Percentiles rank a stretch among this genome's conserved stretches.
phyloP scores from a whole-genome alignment of 148 eudicot species.

The Spergularia marina region DNA sequence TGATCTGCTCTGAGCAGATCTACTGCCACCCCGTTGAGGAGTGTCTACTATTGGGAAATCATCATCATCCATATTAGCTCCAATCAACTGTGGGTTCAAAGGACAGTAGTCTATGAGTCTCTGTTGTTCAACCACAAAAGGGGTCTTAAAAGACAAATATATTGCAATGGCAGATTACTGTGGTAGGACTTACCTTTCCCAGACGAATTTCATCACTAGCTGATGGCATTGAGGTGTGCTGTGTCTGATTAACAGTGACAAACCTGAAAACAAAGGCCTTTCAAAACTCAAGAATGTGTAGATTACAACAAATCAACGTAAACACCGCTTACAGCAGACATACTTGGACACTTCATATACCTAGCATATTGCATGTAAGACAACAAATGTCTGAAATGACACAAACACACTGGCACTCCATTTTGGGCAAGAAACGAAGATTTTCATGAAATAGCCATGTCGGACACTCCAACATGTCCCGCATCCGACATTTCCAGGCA shows the following conservation, averaged over 20 bases:
- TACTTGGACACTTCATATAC: background rate
- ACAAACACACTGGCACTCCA: too few relatives aligned
- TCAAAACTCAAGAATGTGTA: background rate
- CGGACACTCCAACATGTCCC: too few relatives aligned
- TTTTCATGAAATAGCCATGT: too few relatives aligned
- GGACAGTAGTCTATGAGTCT: slow-evolving; percentile 7
- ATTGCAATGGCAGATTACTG: background rate
- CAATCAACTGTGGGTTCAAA: slow-evolving; percentile 58
- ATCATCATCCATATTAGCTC: slow-evolving; percentile 58
- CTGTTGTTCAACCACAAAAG: background rate
- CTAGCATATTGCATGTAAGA: too few relatives aligned
- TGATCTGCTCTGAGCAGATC: slow-evolving; percentile 31
- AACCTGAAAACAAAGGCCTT: slow-evolving; percentile 44
- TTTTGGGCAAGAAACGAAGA: too few relatives aligned
- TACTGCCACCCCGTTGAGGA: slow-evolving; percentile 28
- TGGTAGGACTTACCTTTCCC: slow-evolving; percentile 56
- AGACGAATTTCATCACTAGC: slow-evolving; percentile 71
- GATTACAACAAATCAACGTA: background rate
- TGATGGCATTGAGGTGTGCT: slow-evolving; percentile 84
- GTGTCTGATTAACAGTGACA: slow-evolving; percentile 76
- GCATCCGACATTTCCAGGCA: too few relatives aligned
- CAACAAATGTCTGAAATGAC: too few relatives aligned
- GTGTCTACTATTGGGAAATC: slow-evolving; percentile 51
- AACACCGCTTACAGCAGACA: background rate
- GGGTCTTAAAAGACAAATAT: background rate